These are phyloP conservation scores for Golubevia sp. DNA, from an alignment of 1,284 basidiomycete species.

Conservation along the genomic window DNA sequence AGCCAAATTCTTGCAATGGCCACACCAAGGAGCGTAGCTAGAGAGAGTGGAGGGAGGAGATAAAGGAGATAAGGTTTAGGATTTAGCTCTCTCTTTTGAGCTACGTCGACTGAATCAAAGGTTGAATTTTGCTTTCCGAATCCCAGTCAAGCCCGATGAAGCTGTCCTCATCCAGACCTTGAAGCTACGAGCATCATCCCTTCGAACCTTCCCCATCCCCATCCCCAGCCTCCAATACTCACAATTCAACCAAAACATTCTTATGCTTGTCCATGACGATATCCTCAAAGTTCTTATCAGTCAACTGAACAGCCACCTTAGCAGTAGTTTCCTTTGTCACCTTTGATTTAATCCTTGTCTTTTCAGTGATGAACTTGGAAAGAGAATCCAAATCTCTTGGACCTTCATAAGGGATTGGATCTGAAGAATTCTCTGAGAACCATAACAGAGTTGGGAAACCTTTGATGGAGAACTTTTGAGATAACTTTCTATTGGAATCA, in stretches of 20 bases:
- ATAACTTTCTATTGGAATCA: constrained; percentile 49
- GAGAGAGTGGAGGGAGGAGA: not conserved
- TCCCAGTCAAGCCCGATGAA: no score
- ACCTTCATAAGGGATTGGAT: constrained; percentile 35
- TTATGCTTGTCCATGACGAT: constrained; percentile 23
- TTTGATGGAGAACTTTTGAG: constrained; percentile 25
- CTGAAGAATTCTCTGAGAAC: constrained; percentile 29
- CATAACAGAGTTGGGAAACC: constrained; percentile 58
- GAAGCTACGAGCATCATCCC: no score
- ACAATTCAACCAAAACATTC: constrained; percentile 37
- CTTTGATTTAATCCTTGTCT: constrained; percentile 33
- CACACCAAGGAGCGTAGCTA: constrained; percentile 36
- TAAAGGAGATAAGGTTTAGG: no score
- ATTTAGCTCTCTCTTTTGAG: no score
- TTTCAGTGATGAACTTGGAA: constrained; percentile 41
- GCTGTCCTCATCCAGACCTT: no score
- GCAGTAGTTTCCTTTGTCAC: constrained; percentile 28
- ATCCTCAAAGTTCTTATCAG: constrained; percentile 26
- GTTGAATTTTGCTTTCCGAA: no score
- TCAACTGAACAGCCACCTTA: constrained; percentile 45
- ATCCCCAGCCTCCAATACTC: no score
- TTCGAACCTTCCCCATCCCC: no score
- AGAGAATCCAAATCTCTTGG: constrained; percentile 43
- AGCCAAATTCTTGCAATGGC: constrained; percentile 35
- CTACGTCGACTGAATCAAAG: no score